Evolutionary conservation across 2,329 filamentous ascomycete species (phyloP).

Genomic region (Penicillium sp.): DNA sequence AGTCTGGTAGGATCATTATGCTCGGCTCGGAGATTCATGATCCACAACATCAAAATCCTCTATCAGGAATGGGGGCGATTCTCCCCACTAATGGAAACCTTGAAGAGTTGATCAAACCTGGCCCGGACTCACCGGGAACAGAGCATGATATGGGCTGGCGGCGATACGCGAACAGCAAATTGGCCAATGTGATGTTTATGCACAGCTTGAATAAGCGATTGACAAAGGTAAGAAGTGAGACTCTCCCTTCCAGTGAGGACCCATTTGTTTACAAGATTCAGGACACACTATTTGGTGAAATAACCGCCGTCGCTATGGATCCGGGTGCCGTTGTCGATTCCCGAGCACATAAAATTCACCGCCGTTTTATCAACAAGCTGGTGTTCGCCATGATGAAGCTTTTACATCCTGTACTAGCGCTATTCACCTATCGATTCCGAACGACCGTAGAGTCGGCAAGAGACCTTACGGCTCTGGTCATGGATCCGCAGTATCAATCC

Average conservation of each 20-base stretch:
- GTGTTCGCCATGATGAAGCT: background rate
- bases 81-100: background rate
- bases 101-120: slow-evolving; percentile 3
- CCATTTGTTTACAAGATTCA: background rate
- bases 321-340: slow-evolving; percentile 8
- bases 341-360: slow-evolving; percentile 3
- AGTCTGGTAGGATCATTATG: slow-evolving; percentile 7
- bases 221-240: too few species aligned
- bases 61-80: background rate
- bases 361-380: background rate
- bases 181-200: slow-evolving; percentile 15
- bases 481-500: background rate
- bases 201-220: slow-evolving; percentile 7
- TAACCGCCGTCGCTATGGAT: slow-evolving; percentile 11
- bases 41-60: slow-evolving; percentile 1
- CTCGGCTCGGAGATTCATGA: slow-evolving; percentile 10
- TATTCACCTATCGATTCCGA: background rate
- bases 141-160: slow-evolving; percentile 13
- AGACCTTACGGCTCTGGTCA: background rate
- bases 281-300: background rate
- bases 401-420: background rate
- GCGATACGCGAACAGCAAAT: slow-evolving; percentile 9
- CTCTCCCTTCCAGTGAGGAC: too few species aligned
- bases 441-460: background rate
- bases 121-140: background rate